Base-by-base conservation (phyloP, 352 stramenopile species). In the Globisporangium irregulare region DNA sequence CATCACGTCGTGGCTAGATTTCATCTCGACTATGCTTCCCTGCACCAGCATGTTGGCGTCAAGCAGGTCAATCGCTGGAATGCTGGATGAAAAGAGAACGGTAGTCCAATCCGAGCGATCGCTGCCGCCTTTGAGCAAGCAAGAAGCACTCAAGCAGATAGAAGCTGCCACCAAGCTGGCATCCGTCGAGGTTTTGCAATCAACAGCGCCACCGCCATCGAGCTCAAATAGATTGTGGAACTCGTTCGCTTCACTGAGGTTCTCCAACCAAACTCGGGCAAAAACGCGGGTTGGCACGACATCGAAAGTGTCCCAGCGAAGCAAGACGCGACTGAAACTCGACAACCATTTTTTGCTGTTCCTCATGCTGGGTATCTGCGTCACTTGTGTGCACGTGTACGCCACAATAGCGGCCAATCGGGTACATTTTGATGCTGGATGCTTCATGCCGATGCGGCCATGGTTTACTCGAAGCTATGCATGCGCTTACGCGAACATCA, bases 401-500 rank as follows among this genome's bases (percentile, higher is more conserved):
- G 54, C 54, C 8, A 27, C 24, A 7, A 1, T 54, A 2, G 38
- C 46, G 3, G 54, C 53, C 18, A 57, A 55, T 38, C 36, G 20
- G 14, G 36, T 32, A 12, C 25, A 25, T 9, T 34, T 22, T 1
- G 38, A 63, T n/a, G 38, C 43, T 12, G 38, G 63, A 4, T 68
- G 63, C n/a, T 32, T 64, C 14, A 43, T 64, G 12, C 43, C 48
- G 57, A 65, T 75, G 51, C 59, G 53, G 1, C 64, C 69, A 29
- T 80, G 73, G 71, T 76, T 77, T 58, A 20, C 55, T 22, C 50
- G n/a, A 32, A 59, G 59, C 9, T 65, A 57, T 32, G 38, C 68
- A 15, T 80, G 73, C n/a, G 69, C 64, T 9, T 70, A 64, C 15
- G 67, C 62, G 10, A 53, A 70, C 50, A 63, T 71, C 58, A 71